Base-by-base conservation (phyloP, 495 filamentous ascomycete species). In the Penicillium ochrochloron region DNA sequence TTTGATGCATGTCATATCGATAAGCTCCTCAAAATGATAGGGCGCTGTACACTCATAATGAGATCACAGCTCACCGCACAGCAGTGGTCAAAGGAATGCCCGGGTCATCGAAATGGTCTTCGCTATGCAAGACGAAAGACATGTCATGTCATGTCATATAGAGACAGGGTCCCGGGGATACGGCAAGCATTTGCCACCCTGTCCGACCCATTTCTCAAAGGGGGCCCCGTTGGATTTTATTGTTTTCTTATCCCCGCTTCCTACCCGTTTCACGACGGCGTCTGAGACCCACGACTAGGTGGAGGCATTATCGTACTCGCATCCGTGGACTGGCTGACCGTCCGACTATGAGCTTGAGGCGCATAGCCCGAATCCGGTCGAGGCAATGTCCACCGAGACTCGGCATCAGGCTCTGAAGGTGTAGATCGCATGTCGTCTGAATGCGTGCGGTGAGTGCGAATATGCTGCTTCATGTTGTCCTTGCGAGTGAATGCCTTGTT, bases 401-500 rank as follows among this genome's bases (percentile, higher is more conserved):
- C 75, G 9, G 50, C 63, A 17, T 76, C 76, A 4, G 73, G 61
- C 17, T 76, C 73, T 3, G 72, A 69, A 0, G 51, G 31, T 9
- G 68, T 65, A 17, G 72, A 70, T 6, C 74, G 73, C 68, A 75
- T 73, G 1, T 80, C 78, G 12, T 81, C 74, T 0, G 76, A 77
- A 54, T 77, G 75, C 0, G 74, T 77, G 37, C 77, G 76, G 75
- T 98, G 94, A 1, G 95, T 98, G 54, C 94, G 87, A 57, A 92
- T 89, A 71, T 98, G 94, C 70, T 98, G 94, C 82, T 97, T 97
- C 92, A 97, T 97, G 78, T 98, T 98, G 79, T 98, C 94, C 71
- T 95, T 93, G 50, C 94, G 88, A 6, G 95, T 97, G 72, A 98
- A 98, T 53, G 92, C 92, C 78, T 97, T 97, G 75, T 89, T 85